Evolutionary conservation across 2,329 filamentous ascomycete genomes (phyloP), one percentile per base, ranked within the genome.

Genomic region (Rugonectria rugulosa): DNA sequence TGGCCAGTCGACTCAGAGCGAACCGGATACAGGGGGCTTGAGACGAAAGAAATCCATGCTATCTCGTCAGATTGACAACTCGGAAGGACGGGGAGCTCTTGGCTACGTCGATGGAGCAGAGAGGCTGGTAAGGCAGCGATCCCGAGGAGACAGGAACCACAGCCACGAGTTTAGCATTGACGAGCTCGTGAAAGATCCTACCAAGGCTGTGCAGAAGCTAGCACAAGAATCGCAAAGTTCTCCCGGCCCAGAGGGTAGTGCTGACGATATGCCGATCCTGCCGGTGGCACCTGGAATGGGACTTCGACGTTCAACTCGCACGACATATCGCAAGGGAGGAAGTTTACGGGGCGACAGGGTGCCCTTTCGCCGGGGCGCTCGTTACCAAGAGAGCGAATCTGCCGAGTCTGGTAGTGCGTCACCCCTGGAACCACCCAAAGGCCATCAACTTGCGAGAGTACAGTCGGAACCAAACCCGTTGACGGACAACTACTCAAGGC

Each of bases 1-100:
- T 8, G 64, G 63, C 60, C 76, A 83, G 47, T 55, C 77, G 61
- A 81, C 64, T 58, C 84, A 68, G 78, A 86, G 59, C 73, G 81
- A 74, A 74, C 84, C 75, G 70, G 84, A 84, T 15, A 84, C 75
- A 71, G 84, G 84, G 14, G 83, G 89, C 32, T 72, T 98, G 60
- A 83, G 88, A 64, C 85, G 95, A 66, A 97, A 96, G 75, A 97
- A 95, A 75, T 98, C 94, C 0, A 97, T 96, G 91, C 81, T 99
- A 5, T 98, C 94, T 6, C 85, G 89, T 54, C 93, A 98, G 72
- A 90, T 99, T 56, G 90, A 97, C 64, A 90, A 85, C 61, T 85
- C 87, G 5, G 81, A 82, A 8, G 82, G 82, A 0, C 76, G 76
- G 56, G 80, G 77, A 20, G 80, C 76, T 15, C 81, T 85, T 31